A percentile compares a stretch with the other conserved stretches of the same genome.
Conservation (phyloP, 768 basidiomycete genomes). For the Lentinus tigrinus region DNA sequence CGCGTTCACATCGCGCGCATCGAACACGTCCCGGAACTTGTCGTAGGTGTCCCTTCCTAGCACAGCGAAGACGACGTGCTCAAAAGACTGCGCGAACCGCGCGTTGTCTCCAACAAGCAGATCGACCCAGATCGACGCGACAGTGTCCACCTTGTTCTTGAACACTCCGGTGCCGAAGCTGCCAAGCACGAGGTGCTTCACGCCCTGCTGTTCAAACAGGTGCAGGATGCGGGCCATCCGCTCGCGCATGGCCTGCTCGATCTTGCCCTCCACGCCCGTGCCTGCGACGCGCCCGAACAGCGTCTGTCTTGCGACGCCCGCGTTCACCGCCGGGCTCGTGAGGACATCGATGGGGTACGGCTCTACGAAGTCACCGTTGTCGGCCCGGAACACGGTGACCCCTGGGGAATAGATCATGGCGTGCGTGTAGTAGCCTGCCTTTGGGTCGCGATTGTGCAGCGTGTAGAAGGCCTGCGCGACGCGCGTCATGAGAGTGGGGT, state of each 20-base stretch:
- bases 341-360: conserved; percentile 65
- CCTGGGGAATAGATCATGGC: conserved; percentile 75
- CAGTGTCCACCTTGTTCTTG: conserved; percentile 54
- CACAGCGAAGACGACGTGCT: conserved; percentile 67
- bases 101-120: conserved; percentile 48
- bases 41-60: conserved; percentile 49
- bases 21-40: conserved; percentile 39
- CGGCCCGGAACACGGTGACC: conserved; percentile 61
- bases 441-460: conserved; percentile 46
- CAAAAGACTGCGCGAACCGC: conserved; percentile 58
- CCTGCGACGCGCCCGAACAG: conserved; percentile 18
- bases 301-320: conserved; percentile 43
- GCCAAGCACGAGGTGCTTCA: conserved; percentile 62
- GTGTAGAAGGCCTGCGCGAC: conserved; percentile 61
- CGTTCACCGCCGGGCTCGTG: conserved; percentile 77
- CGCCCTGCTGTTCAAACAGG: conserved; percentile 62
- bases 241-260: conserved; percentile 61
- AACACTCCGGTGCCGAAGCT: conserved; percentile 82
- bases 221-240: conserved; percentile 68
- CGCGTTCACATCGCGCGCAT: not conserved
- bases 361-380: conserved; percentile 52
- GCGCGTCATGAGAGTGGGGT: conserved; percentile 55
- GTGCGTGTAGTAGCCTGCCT: conserved; percentile 68
- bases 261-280: conserved; percentile 32
- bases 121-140: conserved; percentile 67